Evolutionary conservation across 306 rosid species (phyloP), one percentile per base, ranked within the genome.

Genomic region (Lablab purpureus): DNA sequence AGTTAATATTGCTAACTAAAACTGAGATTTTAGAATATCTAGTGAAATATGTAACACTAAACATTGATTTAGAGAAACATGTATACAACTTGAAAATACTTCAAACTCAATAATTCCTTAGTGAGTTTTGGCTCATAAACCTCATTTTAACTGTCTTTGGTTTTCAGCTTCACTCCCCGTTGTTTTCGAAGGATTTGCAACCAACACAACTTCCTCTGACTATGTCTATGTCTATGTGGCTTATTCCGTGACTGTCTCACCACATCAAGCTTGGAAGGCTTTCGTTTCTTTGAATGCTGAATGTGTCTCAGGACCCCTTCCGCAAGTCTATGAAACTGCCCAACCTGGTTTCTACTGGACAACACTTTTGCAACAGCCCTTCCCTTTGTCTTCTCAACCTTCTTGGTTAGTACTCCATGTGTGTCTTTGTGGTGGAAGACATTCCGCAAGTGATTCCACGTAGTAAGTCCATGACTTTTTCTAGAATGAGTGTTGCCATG

Each of bases 291-390:
- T 0, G 88, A 77, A 77, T 79, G 88, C 70, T 75, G 79, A 0
- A 82, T 76, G 41, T 88, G 94, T 60, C 83, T 75, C 84, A 87
- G 5, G 1, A 90, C 36, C 87, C 90, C 97, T 81, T 84, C 84
- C 54, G 81, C 87, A 37, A 91, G 80, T 22, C 91, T 89, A 17
- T 87, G 85, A 79, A 94, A 88, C 22, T 87, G 83, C n/a, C 91
- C 85, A 15, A 67, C 87, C 80, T 81, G 85, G n/a, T 87, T 66
- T 76, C 65, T 37, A 1, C 0, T 41, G n/a, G 81, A 27, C 76
- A 65, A 19, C 64, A 21, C 67, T 50, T 52, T 83, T 50, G 75
- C 62, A 6, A 85, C 72, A 41, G 62, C 12, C 28, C 87, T 72
- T 67, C 81, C 75, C 37, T 41, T 77, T n/a, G 58, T 47, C 74